phyloP scores from a whole-genome alignment of 2,329 filamentous ascomycete genomes.

The Cladosporium phlei region DNA sequence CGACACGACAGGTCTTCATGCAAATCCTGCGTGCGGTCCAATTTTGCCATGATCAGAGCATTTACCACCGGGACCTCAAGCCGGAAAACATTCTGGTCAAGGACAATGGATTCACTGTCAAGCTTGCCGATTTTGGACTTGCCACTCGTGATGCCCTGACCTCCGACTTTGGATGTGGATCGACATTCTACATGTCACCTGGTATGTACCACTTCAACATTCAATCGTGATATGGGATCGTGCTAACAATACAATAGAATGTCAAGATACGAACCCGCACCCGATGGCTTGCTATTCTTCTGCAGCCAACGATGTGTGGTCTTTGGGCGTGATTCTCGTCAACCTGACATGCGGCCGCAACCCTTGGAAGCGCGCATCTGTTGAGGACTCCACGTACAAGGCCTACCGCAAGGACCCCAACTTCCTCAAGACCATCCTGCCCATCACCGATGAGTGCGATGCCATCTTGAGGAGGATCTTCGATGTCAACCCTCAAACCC shows the following conservation, averaged over 20 bases:
- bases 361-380: slow-evolving; percentile 94
- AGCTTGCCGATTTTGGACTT: slow-evolving; percentile 95
- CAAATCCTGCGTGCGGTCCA: slow-evolving; percentile 96
- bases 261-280: slow-evolving; percentile 70
- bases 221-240: slow-evolving; percentile 17
- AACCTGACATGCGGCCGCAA: slow-evolving; percentile 98
- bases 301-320: slow-evolving; percentile 95
- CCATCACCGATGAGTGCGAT: slow-evolving; percentile 84
- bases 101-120: slow-evolving; percentile 81
- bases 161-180: slow-evolving; percentile 94
- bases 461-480: slow-evolving; percentile 83
- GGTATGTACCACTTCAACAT: slow-evolving; percentile 52
- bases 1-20: slow-evolving; percentile 82
- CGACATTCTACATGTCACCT: slow-evolving; percentile 99
- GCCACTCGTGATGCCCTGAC: slow-evolving; percentile 80
- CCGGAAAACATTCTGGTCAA: slow-evolving; percentile 96
- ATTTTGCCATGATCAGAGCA: slow-evolving; percentile 86
- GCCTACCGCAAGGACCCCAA: slow-evolving; percentile 79
- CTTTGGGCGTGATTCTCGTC: slow-evolving; percentile 93
- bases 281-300: slow-evolving; percentile 76
- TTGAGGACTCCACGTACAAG: slow-evolving; percentile 90
- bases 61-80: slow-evolving; percentile 97
- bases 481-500: slow-evolving; percentile 73
- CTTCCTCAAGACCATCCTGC: slow-evolving; percentile 89
- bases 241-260: slow-evolving; percentile 59